Evolutionary conservation across 1,139 yeast genomes (phyloP).

Genomic region (Geotrichum candidum): DNA sequence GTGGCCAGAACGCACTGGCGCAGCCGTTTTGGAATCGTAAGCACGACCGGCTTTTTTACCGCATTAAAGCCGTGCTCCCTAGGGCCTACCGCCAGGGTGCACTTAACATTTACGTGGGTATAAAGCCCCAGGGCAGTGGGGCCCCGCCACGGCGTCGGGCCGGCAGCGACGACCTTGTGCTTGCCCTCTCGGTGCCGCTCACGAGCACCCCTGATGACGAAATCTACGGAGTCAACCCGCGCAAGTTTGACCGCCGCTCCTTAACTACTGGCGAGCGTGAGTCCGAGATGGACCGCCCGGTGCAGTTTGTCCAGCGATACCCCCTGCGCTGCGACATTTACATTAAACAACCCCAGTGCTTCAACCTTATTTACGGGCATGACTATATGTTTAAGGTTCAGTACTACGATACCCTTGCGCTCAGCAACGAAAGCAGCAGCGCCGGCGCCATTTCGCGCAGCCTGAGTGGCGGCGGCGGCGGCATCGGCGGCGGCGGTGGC

Average conservation of each 20-base stretch:
- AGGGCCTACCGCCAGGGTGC: slow-evolving; percentile 61
- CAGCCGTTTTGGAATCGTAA: slow-evolving; percentile 70
- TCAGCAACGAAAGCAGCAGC: not conserved
- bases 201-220: slow-evolving; percentile 55
- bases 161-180: slow-evolving; percentile 57
- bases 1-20: slow-evolving; percentile 44
- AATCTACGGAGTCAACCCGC: slow-evolving; percentile 26
- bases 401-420: slow-evolving; percentile 52
- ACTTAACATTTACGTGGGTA: slow-evolving; percentile 67
- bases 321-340: slow-evolving; percentile 57
- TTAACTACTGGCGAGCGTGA: not conserved
- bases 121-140: slow-evolving; percentile 53
- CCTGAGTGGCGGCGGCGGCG: not conserved
- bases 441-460: not conserved
- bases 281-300: slow-evolving; percentile 32
- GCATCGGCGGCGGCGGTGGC: slow-evolving; percentile 19
- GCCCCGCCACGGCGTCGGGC: not conserved
- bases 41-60: slow-evolving; percentile 48
- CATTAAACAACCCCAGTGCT: slow-evolving; percentile 77
- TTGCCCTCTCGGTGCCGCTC: slow-evolving; percentile 74
- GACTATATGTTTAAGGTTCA: slow-evolving; percentile 58
- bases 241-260: not conserved
- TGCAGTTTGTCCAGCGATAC: slow-evolving; percentile 34
- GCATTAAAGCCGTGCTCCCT: slow-evolving; percentile 77
- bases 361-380: slow-evolving; percentile 49